Base-by-base conservation (phyloP, 495 filamentous ascomycete species). In the Aspergillus olivimuriae region DNA sequence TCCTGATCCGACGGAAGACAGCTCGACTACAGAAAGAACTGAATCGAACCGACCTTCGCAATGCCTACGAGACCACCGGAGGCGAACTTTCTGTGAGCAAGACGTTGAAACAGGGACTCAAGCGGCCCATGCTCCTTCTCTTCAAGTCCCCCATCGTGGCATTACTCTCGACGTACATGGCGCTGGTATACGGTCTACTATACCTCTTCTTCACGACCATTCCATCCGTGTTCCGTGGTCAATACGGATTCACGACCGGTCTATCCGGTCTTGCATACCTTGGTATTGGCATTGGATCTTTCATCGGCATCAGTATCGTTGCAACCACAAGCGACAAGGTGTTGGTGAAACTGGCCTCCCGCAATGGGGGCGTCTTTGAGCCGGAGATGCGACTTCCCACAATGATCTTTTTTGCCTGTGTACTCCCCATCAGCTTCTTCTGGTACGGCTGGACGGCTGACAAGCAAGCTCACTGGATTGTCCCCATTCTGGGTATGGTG, bases 181-280 rank as follows among this genome's bases (percentile, higher is more conserved):
- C 77, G 0, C 51, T 85, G 8, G 58, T 85, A 19, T 87, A 85
- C 53, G 75, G 80, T 28, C 62, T 84, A 4, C 67, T 84, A 0
- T 87, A 85, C 55, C 75, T 81, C 5, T 83, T 85, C 57, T 70
- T 84, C 39, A 76, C 77, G n/a, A 83, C 80, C 4, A 87, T 84
- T 53, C 65, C 75, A 0, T 68, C 70, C 49, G 75, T 87, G 50
- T 89, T 85, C 55, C 60, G 58, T 4, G 64, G 70, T 1, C 74
- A 68, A 0, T 79, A 87, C 50, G 69, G 68, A 15, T 75, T 80
- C 42, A 68, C 68, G 0, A 49, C 72, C 2, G 76, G 78, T 3
- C 45, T 76, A 1, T 78, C 77, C 0, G 81, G 79, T 4, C 66
- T 83, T 4, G 72, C 69, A 16, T 88, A 83, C 51, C 52, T 81